Conservation (phyloP, 2,329 filamentous ascomycete species). For the Ceratocystis destructans region DNA sequence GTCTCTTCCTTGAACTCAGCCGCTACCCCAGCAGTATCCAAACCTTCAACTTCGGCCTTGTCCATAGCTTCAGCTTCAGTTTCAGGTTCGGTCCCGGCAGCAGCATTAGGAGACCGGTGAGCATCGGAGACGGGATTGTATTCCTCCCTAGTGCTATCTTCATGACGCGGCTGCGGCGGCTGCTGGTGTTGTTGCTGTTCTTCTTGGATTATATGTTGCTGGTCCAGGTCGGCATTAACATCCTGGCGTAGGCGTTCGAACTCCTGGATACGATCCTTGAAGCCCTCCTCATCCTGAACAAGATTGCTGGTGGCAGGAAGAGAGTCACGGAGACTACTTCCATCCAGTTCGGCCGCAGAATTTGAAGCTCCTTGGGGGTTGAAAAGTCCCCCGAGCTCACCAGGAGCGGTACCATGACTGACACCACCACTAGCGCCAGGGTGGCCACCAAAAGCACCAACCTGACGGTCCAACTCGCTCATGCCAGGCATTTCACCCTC, state of each 20-base stretch:
- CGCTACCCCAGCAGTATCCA: neutral
- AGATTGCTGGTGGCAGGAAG: constrained; percentile 40
- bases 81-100: neutral
- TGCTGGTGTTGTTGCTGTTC: constrained; percentile 24
- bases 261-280: constrained; percentile 62
- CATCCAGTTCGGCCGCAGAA: neutral
- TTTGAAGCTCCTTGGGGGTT: neutral
- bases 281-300: constrained; percentile 42
- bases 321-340: constrained; percentile 1
- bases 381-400: constrained; percentile 17
- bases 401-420: constrained; percentile 21
- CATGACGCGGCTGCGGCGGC: constrained; percentile 14
- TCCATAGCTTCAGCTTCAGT: neutral
- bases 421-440: neutral
- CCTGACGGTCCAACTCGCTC: constrained; percentile 38
- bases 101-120: neutral
- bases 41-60: neutral
- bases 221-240: constrained; percentile 39
- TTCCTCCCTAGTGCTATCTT: neutral
- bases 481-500: constrained; percentile 65
- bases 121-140: neutral
- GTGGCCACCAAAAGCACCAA: constrained; percentile 28
- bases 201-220: constrained; percentile 23
- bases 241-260: constrained; percentile 69
- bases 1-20: neutral